Evolutionary conservation across 2,329 filamentous ascomycete genomes (phyloP), one percentile per base, ranked within the genome.

Genomic region (Zopfia rhizophila): DNA sequence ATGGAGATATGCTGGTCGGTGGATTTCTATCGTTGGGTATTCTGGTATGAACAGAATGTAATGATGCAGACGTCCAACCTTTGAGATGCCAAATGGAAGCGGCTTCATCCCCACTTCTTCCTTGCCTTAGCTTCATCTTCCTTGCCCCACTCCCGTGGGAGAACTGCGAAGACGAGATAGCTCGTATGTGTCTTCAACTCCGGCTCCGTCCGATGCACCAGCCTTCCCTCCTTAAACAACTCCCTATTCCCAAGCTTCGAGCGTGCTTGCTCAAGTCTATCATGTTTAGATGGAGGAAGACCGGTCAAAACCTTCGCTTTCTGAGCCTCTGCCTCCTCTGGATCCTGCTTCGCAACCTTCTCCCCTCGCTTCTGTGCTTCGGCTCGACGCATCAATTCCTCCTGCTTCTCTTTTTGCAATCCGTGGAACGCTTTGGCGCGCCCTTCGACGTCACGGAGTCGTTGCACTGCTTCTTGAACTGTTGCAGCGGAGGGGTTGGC

Each of bases 111-210:
- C 70, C 72, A 74, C 45, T 59, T 68, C 58, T 39, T 81, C 77
- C 55, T 81, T 74, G 38, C 86, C 85, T 21, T 80, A 22, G 81
- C 81, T 73, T 99, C 94, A 56, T 96, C 90, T 49, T 88, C 89
- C 24, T 84, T 87, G 0, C 79, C 86, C 94, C 94, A 99, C 52
- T 89, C 86, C 30, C 85, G 81, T n/a, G 94, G 93, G 49, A 99
- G 74, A 3, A 94, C 78, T 0, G 94, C 94, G 75, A 99, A 99
- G 4, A 95, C 89, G 4, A 99, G 81, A 69, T 99, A 99, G n/a
- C 89, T 94, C 0, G 94, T 99, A 72, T 99, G 94, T 6, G 90
- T 94, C 80, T 96, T 97, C 49, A 97, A 76, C 64, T 99, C 94
- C 0, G 86, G 77, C 74, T 99, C 94, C 0, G 89, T 86, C 17